Evolutionary conservation across 805 yeast species (phyloP).

Genomic region (Ogataea pini): DNA sequence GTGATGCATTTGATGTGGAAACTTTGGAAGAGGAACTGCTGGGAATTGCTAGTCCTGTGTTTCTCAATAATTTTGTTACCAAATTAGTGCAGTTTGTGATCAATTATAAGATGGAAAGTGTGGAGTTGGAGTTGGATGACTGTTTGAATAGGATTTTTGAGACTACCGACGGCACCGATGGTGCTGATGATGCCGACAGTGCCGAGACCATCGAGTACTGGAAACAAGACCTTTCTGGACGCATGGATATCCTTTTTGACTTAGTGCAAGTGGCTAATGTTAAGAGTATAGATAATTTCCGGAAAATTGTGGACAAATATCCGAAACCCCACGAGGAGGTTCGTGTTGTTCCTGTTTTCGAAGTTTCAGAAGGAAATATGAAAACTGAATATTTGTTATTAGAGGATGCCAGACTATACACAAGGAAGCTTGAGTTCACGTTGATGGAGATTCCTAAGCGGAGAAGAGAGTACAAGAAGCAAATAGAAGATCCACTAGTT

Average conservation of each 20-base stretch:
- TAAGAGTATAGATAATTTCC: constrained; percentile 46
- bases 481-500: constrained; percentile 23
- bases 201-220: constrained; percentile 17
- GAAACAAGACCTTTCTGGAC: constrained; percentile 43
- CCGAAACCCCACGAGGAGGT: constrained; percentile 30
- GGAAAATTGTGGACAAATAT: constrained; percentile 47
- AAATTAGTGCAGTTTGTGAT: constrained; percentile 44
- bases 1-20: constrained; percentile 58
- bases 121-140: constrained; percentile 34
- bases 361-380: constrained; percentile 13
- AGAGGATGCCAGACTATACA: constrained; percentile 56
- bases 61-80: constrained; percentile 45
- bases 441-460: constrained; percentile 38
- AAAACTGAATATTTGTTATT: constrained; percentile 39
- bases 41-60: constrained; percentile 41
- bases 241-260: constrained; percentile 48
- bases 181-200: neutral
- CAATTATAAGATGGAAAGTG: constrained; percentile 34
- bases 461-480: constrained; percentile 31
- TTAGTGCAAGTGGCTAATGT: constrained; percentile 41
- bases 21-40: constrained; percentile 63
- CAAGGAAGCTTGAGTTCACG: constrained; percentile 35
- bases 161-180: constrained; percentile 7
- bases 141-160: constrained; percentile 12
- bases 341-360: constrained; percentile 26